Conservation (phyloP, 2,329 filamentous ascomycete species). For the Fusarium sp. region DNA sequence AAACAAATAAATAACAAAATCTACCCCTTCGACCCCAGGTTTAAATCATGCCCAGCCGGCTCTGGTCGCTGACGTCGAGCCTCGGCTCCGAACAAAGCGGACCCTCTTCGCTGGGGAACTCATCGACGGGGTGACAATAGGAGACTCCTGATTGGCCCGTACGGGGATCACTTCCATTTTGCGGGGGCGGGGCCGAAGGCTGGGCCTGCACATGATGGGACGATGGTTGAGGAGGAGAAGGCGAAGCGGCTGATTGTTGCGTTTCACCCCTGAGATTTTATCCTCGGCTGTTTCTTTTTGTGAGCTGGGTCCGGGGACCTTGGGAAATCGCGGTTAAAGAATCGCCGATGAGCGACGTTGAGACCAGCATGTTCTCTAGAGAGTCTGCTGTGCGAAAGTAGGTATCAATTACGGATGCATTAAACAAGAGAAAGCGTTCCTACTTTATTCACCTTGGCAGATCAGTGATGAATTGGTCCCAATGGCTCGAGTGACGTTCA, state of each 20-base stretch:
- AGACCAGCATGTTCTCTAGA: not conserved
- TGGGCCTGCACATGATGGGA: conserved; percentile 24
- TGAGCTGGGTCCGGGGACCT: not conserved
- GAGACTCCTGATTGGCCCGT: conserved; percentile 14
- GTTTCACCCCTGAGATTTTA: conserved; percentile 33
- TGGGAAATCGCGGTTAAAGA: not conserved
- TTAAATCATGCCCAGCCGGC: not conserved
- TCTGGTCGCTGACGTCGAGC: conserved; percentile 19
- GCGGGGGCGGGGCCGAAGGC: conserved; percentile 34
- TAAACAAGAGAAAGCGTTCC: not conserved
- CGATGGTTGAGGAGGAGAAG: not conserved
- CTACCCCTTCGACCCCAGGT: conserved; percentile 10
- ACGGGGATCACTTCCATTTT: conserved; percentile 31
- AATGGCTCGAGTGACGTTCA: no score
- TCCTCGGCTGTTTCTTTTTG: conserved; percentile 13
- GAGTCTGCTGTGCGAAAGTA: not conserved
- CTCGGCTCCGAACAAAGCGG: conserved; percentile 38
- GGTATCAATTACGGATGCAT: not conserved
- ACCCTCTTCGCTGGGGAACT: not conserved
- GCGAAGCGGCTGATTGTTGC: not conserved
- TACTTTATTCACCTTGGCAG: not conserved
- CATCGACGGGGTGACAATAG: conserved; percentile 24
- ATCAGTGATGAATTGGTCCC: no score
- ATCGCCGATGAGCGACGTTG: not conserved
- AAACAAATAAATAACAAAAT: not conserved